phyloP scores from a whole-genome alignment of 495 filamentous ascomycete genomes.

The Penicillium tannophilum region DNA sequence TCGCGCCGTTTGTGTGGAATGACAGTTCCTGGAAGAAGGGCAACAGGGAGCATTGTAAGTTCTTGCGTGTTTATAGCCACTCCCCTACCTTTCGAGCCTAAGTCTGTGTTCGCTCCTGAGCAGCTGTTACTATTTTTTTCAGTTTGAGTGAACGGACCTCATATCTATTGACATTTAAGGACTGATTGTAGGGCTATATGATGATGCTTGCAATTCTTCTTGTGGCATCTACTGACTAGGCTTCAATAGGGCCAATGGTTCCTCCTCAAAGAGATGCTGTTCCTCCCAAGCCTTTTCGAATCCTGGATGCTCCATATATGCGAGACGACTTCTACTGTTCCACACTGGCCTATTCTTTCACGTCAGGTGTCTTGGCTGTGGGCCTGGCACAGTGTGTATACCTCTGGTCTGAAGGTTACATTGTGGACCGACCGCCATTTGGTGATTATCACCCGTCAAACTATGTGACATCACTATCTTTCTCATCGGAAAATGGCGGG shows the following conservation, averaged over 20 bases:
- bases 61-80: not conserved
- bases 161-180: slow-evolving; percentile 1
- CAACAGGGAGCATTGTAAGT: slow-evolving; percentile 53
- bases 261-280: slow-evolving; percentile 38
- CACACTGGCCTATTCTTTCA: slow-evolving; percentile 79
- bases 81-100: not conserved
- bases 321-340: slow-evolving; percentile 97
- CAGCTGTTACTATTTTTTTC: not conserved
- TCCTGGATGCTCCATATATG: slow-evolving; percentile 84
- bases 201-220: not conserved
- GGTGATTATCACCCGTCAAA: slow-evolving; percentile 45
- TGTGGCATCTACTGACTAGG: slow-evolving; percentile 16
- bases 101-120: not conserved
- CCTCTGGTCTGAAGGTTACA: slow-evolving; percentile 79
- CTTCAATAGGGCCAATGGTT: slow-evolving; percentile 26
- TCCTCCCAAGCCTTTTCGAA: slow-evolving; percentile 77
- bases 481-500: slow-evolving; percentile 77
- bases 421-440: slow-evolving; percentile 51
- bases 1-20: slow-evolving; percentile 53
- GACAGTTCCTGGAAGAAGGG: slow-evolving; percentile 61
- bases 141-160: not conserved
- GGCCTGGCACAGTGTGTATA: slow-evolving; percentile 82
- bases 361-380: slow-evolving; percentile 75
- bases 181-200: not conserved
- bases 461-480: slow-evolving; percentile 81